Percentiles rank a stretch among this genome's conserved stretches.
Conservation (phyloP, 352 stramenopile genomes). For the Globisporangium lucens region DNA sequence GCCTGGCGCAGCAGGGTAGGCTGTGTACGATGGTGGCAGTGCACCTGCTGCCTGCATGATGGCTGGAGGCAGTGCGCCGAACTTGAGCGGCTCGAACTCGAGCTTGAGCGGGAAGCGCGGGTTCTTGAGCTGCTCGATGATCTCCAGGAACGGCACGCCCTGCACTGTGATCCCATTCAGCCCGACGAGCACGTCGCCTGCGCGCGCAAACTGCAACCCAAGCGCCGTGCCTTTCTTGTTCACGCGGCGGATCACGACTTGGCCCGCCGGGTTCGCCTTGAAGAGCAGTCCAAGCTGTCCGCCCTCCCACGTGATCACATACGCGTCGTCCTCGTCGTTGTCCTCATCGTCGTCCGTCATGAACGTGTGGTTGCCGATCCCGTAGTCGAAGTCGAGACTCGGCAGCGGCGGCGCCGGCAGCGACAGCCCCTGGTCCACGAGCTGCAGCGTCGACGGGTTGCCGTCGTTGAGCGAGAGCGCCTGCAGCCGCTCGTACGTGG, state of each 20-base stretch:
- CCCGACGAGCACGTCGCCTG: constrained; percentile 72
- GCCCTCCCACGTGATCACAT: constrained; percentile 66
- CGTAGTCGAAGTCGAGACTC: constrained; percentile 8
- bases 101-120: constrained; percentile 64
- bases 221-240: constrained; percentile 67
- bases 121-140: constrained; percentile 63
- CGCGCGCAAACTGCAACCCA: constrained; percentile 57
- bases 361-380: constrained; percentile 7
- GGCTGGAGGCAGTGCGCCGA: constrained; percentile 20
- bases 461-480: constrained; percentile 39
- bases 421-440: constrained; percentile 23
- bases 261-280: constrained; percentile 47
- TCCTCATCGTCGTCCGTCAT: constrained; percentile 33
- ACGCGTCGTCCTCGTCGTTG: constrained; percentile 65
- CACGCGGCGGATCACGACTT: constrained; percentile 67
- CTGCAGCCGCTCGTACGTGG: constrained; percentile 52
- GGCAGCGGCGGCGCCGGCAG: constrained; percentile 2
- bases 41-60: background rate
- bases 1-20: background rate
- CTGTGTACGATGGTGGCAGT: constrained; percentile 9
- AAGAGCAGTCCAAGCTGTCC: constrained; percentile 73
- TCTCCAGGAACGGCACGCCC: constrained; percentile 48
- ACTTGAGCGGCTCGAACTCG: constrained; percentile 61
- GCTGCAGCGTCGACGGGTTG: constrained; percentile 5
- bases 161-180: constrained; percentile 59